Percentiles rank a stretch among this genome's conserved stretches.
phyloP scores from a whole-genome alignment of 805 yeast genomes.

The Cyberlindnera mississippiensis region DNA sequence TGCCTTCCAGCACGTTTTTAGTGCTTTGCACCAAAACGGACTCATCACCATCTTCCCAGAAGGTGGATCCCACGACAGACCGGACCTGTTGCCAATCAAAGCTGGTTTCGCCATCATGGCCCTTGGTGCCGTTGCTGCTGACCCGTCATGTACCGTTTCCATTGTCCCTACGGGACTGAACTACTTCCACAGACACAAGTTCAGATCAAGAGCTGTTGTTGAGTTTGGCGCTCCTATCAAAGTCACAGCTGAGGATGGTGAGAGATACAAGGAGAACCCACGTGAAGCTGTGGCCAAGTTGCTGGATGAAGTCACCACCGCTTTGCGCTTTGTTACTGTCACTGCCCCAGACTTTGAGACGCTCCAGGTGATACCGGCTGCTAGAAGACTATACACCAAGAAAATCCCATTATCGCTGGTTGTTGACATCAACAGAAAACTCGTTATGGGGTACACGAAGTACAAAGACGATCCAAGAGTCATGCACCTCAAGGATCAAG shows the following conservation, averaged over 20 bases:
- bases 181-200: slow-evolving; percentile 91
- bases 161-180: slow-evolving; percentile 96
- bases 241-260: slow-evolving; percentile 57
- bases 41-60: slow-evolving; percentile 94
- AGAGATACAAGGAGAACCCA: slow-evolving; percentile 59
- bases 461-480: slow-evolving; percentile 72
- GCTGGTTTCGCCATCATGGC: slow-evolving; percentile 99
- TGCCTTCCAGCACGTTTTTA: slow-evolving; percentile 79
- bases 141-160: slow-evolving; percentile 69
- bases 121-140: slow-evolving; percentile 79
- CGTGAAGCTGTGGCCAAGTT: slow-evolving; percentile 72
- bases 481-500: slow-evolving; percentile 54
- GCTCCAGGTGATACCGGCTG: slow-evolving; percentile 90
- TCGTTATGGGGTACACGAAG: slow-evolving; percentile 77
- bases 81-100: slow-evolving; percentile 84
- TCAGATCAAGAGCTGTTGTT: slow-evolving; percentile 89
- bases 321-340: slow-evolving; percentile 85
- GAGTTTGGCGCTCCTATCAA: slow-evolving; percentile 89
- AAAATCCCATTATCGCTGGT: slow-evolving; percentile 71
- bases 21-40: slow-evolving; percentile 70
- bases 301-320: slow-evolving; percentile 67
- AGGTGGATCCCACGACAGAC: slow-evolving; percentile 96
- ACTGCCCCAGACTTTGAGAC: slow-evolving; percentile 92
- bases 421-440: slow-evolving; percentile 84
- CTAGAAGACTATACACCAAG: slow-evolving; percentile 75